Percentiles rank a stretch among this genome's conserved stretches.
phyloP scores from a whole-genome alignment of 2,329 filamentous ascomycete genomes.

The Pestalotiopsis sp. region DNA sequence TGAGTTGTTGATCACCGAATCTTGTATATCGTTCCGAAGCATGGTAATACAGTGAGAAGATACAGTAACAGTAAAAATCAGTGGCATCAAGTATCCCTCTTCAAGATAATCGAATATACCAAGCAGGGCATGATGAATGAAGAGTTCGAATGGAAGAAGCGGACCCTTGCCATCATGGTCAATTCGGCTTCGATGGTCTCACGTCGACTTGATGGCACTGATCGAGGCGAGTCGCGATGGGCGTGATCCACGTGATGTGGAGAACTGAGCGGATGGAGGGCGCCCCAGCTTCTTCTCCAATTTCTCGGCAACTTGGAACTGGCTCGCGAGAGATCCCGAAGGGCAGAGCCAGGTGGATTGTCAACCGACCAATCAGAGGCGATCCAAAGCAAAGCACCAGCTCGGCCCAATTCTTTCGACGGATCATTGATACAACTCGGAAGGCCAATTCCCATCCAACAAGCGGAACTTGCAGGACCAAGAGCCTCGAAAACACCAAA shows the following conservation, averaged over 20 bases:
- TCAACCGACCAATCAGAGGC: neutral
- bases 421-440: neutral
- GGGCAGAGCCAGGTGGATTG: neutral
- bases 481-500: constrained; percentile 24
- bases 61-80: too few species aligned
- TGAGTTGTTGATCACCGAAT: neutral
- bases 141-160: too few species aligned
- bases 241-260: constrained; percentile 7
- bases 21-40: too few species aligned
- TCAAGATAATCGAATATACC: too few species aligned
- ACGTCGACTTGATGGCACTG: neutral
- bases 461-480: constrained; percentile 32
- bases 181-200: neutral
- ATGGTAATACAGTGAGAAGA: too few species aligned
- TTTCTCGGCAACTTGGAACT: constrained; percentile 5
- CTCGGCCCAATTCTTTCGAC: constrained; percentile 15
- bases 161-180: neutral
- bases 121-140: too few species aligned
- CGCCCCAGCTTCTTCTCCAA: constrained; percentile 10
- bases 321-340: constrained; percentile 8
- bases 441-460: constrained; percentile 4
- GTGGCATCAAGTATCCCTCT: too few species aligned
- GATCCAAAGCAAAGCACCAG: neutral
- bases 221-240: neutral
- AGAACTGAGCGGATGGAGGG: neutral